These are phyloP conservation scores for Penicillium riverlandense DNA, from an alignment of 495 filamentous ascomycete species.

Conservation along the genomic window DNA sequence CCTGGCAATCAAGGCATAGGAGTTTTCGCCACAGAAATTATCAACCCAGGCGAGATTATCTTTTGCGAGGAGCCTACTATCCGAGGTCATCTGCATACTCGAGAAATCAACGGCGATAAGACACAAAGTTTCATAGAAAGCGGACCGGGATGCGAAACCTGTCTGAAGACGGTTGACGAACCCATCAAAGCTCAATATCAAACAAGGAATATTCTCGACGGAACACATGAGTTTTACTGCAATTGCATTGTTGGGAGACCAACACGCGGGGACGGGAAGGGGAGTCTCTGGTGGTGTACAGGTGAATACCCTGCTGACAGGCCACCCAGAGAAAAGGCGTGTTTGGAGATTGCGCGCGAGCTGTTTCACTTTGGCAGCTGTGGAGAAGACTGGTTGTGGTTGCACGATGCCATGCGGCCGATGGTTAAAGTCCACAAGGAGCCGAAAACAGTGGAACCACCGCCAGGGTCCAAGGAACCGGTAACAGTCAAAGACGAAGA, in stretches of 20 bases:
- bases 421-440: no score
- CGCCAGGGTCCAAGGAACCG: no score
- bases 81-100: constrained; percentile 17
- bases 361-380: constrained; percentile 22
- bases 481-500: no score
- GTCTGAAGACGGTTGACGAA: no score
- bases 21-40: constrained; percentile 16
- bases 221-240: no score
- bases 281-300: no score
- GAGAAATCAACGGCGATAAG: neutral
- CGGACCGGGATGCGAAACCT: no score
- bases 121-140: neutral
- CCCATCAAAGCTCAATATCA: no score
- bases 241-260: no score
- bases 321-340: constrained; percentile 1
- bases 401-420: constrained; percentile 24
- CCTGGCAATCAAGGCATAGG: constrained; percentile 3
- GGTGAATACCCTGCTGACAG: neutral
- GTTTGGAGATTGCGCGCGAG: constrained; percentile 15
- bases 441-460: no score
- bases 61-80: constrained; percentile 22
- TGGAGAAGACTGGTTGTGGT: constrained; percentile 28
- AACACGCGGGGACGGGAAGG: no score
- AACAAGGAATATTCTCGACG: no score
- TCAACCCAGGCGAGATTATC: constrained; percentile 11